phyloP scores from a whole-genome alignment of 1,139 yeast genomes.

The Sporopachydermia cereana region DNA sequence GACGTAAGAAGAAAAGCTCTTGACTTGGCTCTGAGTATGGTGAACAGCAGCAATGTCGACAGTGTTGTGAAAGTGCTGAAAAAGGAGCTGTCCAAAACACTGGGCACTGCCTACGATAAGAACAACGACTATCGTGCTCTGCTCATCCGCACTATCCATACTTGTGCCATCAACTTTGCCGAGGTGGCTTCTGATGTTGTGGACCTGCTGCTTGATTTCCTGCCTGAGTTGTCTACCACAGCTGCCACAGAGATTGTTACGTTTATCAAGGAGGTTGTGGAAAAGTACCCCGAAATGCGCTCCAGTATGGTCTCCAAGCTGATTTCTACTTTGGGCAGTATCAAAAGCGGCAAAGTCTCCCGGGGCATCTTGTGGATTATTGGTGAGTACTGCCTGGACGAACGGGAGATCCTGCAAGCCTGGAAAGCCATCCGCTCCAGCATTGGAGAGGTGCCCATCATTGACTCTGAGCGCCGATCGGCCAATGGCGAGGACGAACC shows the following conservation, averaged over 20 bases:
- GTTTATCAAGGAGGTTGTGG: constrained; percentile 89
- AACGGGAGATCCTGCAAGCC: constrained; percentile 62
- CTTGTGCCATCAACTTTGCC: constrained; percentile 76
- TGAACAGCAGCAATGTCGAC: constrained; percentile 83
- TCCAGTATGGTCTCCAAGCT: constrained; percentile 54
- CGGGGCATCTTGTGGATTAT: constrained; percentile 93
- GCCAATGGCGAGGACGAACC: constrained; percentile 23
- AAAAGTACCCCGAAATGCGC: constrained; percentile 78
- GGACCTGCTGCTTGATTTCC: constrained; percentile 74
- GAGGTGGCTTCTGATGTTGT: constrained; percentile 91
- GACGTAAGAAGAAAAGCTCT: constrained; percentile 87
- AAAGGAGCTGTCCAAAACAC: constrained; percentile 76
- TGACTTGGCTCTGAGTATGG: constrained; percentile 67
- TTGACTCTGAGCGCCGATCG: constrained; percentile 54
- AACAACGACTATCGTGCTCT: constrained; percentile 80
- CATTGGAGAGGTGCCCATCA: constrained; percentile 86
- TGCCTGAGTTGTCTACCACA: constrained; percentile 69
- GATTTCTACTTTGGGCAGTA: constrained; percentile 47
- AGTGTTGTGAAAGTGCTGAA: constrained; percentile 86
- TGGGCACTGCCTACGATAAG: constrained; percentile 55
- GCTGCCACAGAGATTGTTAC: constrained; percentile 74
- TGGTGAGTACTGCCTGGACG: constrained; percentile 80
- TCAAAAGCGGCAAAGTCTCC: constrained; percentile 81
- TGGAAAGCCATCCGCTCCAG: constrained; percentile 82
- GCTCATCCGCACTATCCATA: constrained; percentile 79